Percentiles rank a stretch among this genome's conserved stretches.
phyloP scores from a whole-genome alignment of 768 basidiomycete genomes.

The Mycena crocata region DNA sequence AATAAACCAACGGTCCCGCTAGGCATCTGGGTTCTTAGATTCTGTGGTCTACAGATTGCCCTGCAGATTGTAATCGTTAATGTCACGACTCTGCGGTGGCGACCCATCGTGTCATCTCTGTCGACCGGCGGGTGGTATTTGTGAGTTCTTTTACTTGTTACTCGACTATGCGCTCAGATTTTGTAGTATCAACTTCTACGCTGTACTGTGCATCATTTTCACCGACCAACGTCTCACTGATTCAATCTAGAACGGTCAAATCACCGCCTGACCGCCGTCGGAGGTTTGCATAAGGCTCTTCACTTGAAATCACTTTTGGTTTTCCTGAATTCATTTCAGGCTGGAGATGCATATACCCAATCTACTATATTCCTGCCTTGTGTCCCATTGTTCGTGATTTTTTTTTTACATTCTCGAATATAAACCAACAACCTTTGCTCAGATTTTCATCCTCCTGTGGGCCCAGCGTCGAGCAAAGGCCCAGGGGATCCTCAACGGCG shows the following conservation, averaged over 20 bases:
- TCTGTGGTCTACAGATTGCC: constrained; percentile 57
- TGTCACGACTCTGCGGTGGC: constrained; percentile 51
- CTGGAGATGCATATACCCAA: constrained; percentile 54
- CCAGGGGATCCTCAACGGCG: constrained; percentile 36
- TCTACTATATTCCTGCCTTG: constrained; percentile 28
- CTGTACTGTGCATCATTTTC: constrained; percentile 46
- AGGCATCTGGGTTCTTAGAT: constrained; percentile 37
- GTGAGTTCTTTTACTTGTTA: constrained; percentile 45
- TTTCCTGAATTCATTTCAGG: constrained; percentile 27
- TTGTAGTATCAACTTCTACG: constrained; percentile 45
- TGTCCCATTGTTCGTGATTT: constrained; percentile 15
- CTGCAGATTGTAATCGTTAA: constrained; percentile 59
- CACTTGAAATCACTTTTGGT: neutral
- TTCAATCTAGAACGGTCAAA: constrained; percentile 52
- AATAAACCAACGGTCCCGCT: neutral
- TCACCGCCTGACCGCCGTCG: constrained; percentile 50
- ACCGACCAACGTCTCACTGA: constrained; percentile 45
- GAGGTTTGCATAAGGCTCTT: constrained; percentile 43
- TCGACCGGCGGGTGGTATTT: constrained; percentile 37
- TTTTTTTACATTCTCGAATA: constrained; percentile 40
- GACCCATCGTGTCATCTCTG: constrained; percentile 51
- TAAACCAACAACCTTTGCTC: constrained; percentile 31
- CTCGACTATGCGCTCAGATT: constrained; percentile 52
- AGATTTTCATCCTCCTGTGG: constrained; percentile 52
- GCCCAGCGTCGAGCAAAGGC: constrained; percentile 49